Evolutionary conservation across 2,329 filamentous ascomycete genomes (phyloP).

Genomic region (Aspergillus chevalieri): DNA sequence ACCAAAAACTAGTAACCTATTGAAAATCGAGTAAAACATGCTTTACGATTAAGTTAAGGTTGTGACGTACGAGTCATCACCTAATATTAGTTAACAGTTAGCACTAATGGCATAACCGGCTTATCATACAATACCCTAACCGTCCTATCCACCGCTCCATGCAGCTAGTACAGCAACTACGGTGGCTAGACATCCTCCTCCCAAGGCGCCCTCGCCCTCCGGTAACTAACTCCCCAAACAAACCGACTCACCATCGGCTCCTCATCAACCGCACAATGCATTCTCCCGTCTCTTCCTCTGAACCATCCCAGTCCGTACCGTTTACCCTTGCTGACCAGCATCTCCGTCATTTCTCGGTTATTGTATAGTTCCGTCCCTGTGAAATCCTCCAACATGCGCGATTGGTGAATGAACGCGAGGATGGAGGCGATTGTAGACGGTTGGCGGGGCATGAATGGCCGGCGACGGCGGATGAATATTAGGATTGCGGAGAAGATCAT

Average conservation of each 20-base stretch:
- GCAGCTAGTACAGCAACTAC: too few species aligned
- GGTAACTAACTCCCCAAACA: constrained; percentile 51
- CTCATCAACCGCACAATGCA: constrained; percentile 71
- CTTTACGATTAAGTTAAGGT: too few species aligned
- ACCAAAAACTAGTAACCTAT: too few species aligned
- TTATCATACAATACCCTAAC: too few species aligned
- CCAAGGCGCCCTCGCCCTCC: constrained; percentile 23
- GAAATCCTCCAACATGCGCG: constrained; percentile 72
- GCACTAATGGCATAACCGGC: too few species aligned
- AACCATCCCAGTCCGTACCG: constrained; percentile 76
- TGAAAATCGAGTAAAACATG: too few species aligned
- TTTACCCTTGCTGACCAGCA: constrained; percentile 56
- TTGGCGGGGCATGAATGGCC: constrained; percentile 69
- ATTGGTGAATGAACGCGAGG: constrained; percentile 72
- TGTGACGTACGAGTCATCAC: too few species aligned
- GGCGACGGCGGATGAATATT: constrained; percentile 58
- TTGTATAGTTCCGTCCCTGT: constrained; percentile 61
- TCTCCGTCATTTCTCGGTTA: constrained; percentile 55
- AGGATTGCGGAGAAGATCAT: constrained; percentile 55
- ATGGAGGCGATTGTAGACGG: constrained; percentile 72
- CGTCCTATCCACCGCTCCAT: too few species aligned
- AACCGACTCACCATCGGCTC: constrained; percentile 64
- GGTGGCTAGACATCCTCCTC: constrained; percentile 4
- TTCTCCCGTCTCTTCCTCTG: constrained; percentile 62
- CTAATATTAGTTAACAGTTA: too few species aligned